Conservation (phyloP, 2,329 filamentous ascomycete genomes). For the Rhynchosporium agropyri region DNA sequence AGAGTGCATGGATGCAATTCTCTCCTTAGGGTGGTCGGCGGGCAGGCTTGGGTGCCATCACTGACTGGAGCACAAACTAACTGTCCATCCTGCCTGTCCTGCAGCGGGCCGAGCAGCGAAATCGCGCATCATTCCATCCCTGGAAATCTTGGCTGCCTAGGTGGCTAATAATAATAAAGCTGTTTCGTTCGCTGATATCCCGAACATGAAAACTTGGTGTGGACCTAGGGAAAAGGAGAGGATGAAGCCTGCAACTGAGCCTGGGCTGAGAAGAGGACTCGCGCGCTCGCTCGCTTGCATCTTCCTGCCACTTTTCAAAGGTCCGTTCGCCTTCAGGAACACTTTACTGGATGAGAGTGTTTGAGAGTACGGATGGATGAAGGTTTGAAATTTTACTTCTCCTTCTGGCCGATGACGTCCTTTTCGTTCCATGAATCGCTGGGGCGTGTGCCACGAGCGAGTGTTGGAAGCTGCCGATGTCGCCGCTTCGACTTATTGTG, state of each 20-base stretch:
- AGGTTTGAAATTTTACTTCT: no score
- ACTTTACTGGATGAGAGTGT: not conserved
- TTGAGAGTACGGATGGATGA: not conserved
- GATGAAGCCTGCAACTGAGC: constrained; percentile 1
- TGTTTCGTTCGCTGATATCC: no score
- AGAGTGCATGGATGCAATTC: not conserved
- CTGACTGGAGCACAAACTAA: constrained; percentile 26
- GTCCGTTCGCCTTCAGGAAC: not conserved
- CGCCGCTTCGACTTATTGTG: not conserved
- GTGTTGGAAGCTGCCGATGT: not conserved
- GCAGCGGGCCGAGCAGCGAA: constrained; percentile 39
- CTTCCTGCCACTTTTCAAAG: not conserved
- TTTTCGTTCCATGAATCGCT: not conserved
- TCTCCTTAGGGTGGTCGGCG: not conserved
- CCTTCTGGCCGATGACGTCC: not conserved
- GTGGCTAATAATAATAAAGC: no score
- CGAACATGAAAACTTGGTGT: no score
- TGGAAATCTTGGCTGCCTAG: not conserved
- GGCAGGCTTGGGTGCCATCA: not conserved
- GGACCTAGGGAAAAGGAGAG: not conserved
- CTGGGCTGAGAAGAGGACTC: no score
- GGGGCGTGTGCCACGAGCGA: not conserved
- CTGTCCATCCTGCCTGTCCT: constrained; percentile 23
- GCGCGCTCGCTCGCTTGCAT: not conserved
- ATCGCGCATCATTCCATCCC: constrained; percentile 21